phyloP scores from a whole-genome alignment of 768 basidiomycete species.

The Rhizopogon vinicolor region DNA sequence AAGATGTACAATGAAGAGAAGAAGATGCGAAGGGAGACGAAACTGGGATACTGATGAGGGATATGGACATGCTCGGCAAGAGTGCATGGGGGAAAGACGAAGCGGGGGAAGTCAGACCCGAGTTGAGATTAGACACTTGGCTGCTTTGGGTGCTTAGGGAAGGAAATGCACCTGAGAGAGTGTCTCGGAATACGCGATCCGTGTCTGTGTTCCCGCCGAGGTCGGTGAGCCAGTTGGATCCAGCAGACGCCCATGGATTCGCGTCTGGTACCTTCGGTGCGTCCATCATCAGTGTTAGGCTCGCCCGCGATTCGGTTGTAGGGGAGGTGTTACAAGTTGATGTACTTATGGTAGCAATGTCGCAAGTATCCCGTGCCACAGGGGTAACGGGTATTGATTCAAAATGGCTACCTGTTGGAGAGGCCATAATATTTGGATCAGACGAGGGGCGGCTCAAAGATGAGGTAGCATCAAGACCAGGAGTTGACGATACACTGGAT shows the following conservation, averaged over 20 bases:
- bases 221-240: conserved; percentile 27
- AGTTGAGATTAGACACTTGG: conserved; percentile 20
- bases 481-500: conserved; percentile 6
- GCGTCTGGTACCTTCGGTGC: not conserved
- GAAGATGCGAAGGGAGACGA: conserved; percentile 12
- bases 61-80: conserved; percentile 9
- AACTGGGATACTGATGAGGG: conserved; percentile 12
- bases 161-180: conserved; percentile 10
- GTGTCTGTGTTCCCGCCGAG: conserved; percentile 27
- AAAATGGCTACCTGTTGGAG: conserved; percentile 24
- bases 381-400: conserved; percentile 23
- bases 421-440: conserved; percentile 9
- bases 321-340: conserved; percentile 9
- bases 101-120: conserved; percentile 16
- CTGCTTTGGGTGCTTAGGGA: conserved; percentile 14
- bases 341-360: conserved; percentile 7
- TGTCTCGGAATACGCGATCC: conserved; percentile 25
- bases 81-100: conserved; percentile 12
- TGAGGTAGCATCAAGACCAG: conserved; percentile 5
- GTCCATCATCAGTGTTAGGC: conserved; percentile 3
- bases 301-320: not conserved
- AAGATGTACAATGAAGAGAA: conserved; percentile 5
- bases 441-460: not conserved
- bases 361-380: conserved; percentile 5
- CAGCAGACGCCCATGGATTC: conserved; percentile 14